These are phyloP conservation scores for Takakia lepidozioides DNA, from an alignment of 225 moss, liverwort and hornwort genomes.

Conservation along the genomic window DNA sequence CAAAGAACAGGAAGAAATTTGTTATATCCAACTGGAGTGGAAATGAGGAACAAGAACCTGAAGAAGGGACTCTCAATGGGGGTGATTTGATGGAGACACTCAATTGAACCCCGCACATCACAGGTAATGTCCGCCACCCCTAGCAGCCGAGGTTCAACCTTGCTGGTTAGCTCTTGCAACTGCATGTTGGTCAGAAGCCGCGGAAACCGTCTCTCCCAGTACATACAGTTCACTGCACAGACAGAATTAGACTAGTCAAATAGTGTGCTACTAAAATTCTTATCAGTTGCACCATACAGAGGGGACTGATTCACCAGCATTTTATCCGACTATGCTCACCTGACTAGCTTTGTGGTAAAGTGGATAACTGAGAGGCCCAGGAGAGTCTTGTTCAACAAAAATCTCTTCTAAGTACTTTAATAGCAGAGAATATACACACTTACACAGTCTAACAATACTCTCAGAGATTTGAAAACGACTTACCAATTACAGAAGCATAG, in stretches of 20 bases:
- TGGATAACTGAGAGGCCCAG: too few species aligned
- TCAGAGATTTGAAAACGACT: too few species aligned
- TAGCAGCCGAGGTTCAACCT: constrained; percentile 31
- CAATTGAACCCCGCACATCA: constrained; percentile 78
- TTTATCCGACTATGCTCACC: too few species aligned
- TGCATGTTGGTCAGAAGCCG: constrained; percentile 68
- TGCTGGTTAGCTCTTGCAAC: constrained; percentile 38
- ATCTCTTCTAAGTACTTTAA: too few species aligned
- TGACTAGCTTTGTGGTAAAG: too few species aligned
- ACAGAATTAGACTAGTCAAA: not conserved
- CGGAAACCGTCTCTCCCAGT: constrained; percentile 94
- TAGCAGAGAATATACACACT: too few species aligned
- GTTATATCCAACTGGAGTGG: too few species aligned
- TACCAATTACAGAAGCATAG: constrained; percentile 75
- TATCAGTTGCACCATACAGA: too few species aligned
- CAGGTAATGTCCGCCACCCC: constrained; percentile 87
- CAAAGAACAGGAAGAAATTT: too few species aligned
- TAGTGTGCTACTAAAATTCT: not conserved
- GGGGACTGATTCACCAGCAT: too few species aligned
- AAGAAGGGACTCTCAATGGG: constrained; percentile 72
- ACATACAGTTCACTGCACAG: constrained; percentile 87
- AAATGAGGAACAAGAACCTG: constrained; percentile 32
- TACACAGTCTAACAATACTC: too few species aligned
- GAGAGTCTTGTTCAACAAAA: too few species aligned
- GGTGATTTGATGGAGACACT: constrained; percentile 61